Percentiles rank a stretch among this genome's conserved stretches.
phyloP scores from a whole-genome alignment of 345 rosid genomes.

The Citrus medica region DNA sequence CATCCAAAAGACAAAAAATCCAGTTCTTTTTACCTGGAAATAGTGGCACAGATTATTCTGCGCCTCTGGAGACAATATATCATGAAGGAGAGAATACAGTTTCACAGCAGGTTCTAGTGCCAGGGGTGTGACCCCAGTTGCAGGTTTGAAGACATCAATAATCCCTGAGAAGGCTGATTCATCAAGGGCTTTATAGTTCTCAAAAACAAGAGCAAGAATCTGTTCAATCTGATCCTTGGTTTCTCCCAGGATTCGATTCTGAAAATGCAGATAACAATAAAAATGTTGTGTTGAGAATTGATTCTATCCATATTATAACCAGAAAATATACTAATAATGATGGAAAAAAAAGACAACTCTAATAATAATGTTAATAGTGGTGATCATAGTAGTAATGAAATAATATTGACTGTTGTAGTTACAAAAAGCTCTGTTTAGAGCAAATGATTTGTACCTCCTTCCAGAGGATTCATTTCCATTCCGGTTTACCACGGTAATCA shows the following conservation, averaged over 20 bases:
- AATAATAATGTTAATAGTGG: not conserved
- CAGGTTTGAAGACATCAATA: slow-evolving; percentile 63
- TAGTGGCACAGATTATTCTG: slow-evolving; percentile 81
- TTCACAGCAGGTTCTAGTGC: slow-evolving; percentile 89
- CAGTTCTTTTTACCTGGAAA: slow-evolving; percentile 66
- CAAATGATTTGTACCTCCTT: not conserved
- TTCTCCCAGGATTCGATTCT: slow-evolving; percentile 93
- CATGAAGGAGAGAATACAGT: slow-evolving; percentile 86
- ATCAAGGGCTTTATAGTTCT: slow-evolving; percentile 93
- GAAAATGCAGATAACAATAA: slow-evolving; percentile 27
- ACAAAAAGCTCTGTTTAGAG: not conserved
- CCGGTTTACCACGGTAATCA: not conserved
- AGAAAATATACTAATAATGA: not conserved
- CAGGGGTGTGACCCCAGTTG: slow-evolving; percentile 84
- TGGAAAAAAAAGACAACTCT: not conserved
- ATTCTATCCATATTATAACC: not conserved
- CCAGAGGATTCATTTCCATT: not conserved
- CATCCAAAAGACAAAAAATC: not conserved
- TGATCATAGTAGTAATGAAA: not conserved
- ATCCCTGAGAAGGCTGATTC: slow-evolving; percentile 79
- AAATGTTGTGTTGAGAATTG: not conserved
- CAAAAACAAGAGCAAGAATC: slow-evolving; percentile 76
- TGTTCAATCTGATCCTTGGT: slow-evolving; percentile 97
- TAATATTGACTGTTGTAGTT: not conserved
- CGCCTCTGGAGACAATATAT: slow-evolving; percentile 87